Percentiles rank a stretch among this genome's conserved stretches.
Evolutionary conservation across 257 asterid species (phyloP).

Genomic region (Paraleonurus japonicus): DNA sequence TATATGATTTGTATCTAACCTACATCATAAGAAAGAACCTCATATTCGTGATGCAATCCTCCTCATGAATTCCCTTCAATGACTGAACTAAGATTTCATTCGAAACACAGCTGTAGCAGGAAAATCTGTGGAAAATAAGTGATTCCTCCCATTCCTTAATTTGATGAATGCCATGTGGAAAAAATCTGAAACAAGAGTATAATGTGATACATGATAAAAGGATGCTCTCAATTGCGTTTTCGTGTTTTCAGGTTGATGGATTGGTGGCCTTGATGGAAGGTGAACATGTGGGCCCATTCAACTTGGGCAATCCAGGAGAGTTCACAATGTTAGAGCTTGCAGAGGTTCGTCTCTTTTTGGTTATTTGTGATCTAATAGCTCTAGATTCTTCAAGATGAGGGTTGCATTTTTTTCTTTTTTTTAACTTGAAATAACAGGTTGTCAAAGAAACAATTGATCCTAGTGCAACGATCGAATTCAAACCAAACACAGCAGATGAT

Average conservation of each 20-base stretch:
- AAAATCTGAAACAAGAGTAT: neutral
- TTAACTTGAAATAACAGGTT: conserved; percentile 52
- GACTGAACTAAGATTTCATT: neutral
- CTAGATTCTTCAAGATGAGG: neutral
- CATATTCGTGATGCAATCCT: neutral
- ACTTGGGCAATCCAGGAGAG: conserved; percentile 62
- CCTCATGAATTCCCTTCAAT: neutral
- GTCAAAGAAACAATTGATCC: conserved; percentile 86
- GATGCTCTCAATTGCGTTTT: neutral
- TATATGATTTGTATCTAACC: neutral
- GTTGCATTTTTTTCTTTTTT: neutral
- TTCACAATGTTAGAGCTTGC: conserved; percentile 67
- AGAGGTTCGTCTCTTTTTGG: conserved; percentile 37
- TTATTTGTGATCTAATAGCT: neutral
- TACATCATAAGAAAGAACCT: neutral
- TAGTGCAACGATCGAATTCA: conserved; percentile 69
- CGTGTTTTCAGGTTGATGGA: conserved; percentile 46
- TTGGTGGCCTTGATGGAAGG: conserved; percentile 57
- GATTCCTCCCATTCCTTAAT: neutral
- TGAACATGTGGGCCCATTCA: conserved; percentile 61
- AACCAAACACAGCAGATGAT: conserved; percentile 83
- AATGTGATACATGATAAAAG: neutral
- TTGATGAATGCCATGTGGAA: neutral
- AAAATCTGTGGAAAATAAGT: conserved; percentile 1
- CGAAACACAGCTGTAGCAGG: neutral